Base-by-base conservation (phyloP, 352 stramenopile genomes). In the Phytophthora palmivora region DNA sequence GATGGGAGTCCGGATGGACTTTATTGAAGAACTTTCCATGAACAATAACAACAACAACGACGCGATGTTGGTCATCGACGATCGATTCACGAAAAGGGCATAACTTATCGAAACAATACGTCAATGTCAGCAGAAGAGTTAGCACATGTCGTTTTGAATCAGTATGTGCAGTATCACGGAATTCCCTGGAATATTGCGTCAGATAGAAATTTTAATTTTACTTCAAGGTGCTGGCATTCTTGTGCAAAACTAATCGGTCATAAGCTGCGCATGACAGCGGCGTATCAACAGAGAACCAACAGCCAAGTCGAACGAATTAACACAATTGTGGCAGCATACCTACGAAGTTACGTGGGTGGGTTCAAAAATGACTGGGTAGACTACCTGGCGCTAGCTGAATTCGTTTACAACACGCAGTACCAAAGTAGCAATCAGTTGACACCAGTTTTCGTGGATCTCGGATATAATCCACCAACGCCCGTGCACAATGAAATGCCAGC, bases 81-180 rank as follows among this genome's bases (percentile, higher is more conserved):
- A 59, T 14, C 39, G 39, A 8, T 37, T 59, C 19, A 61, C 52
- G 1, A 52, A 52, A 21, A 41, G 52, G 21, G 52, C 32, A 19
- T 46, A 47, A 21, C 46, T 61, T 21, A 46, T 52, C 33, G 52
- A 32, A 16, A 59, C 51, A 4, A 36, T 42, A 58, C 37, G 21
- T 12, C 22, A 16, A 38, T 11, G 3, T 19, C 15, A 38, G 38
- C 50, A 22, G 6, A 28, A 8, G 38, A 58, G 33, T 38, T 18
- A 38, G 48, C 48, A 11, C 8, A 16, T 3, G 9, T 46, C n/a
- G 45, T 57, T 36, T 42, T 58, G 50, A 24, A 18, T 2, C 47
- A 49, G 18, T 49, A 58, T 58, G 50, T 49, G n/a, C 47, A 49
- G 26, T n/a, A 58, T n/a, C 37, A 58, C 47, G 37, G 50, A 7